Conservation (phyloP, 2,329 filamentous ascomycete genomes). For the Phaeoacremonium minimum region DNA sequence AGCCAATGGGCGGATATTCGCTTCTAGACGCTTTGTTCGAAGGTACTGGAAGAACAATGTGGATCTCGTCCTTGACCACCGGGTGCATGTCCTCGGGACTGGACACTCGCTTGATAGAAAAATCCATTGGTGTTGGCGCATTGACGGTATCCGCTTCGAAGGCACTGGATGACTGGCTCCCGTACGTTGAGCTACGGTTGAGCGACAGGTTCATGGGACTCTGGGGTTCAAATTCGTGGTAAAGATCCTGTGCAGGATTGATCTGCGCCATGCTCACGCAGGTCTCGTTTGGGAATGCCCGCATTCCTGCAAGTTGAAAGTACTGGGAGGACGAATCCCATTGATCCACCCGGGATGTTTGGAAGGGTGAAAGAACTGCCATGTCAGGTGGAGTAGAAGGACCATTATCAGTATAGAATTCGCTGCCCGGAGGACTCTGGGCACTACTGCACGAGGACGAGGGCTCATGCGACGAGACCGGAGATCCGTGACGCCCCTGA, state of each 20-base stretch:
- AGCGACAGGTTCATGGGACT: too few species aligned
- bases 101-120: slow-evolving; percentile 11
- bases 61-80: slow-evolving; percentile 5
- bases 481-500: slow-evolving; percentile 25
- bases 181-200: slow-evolving; percentile 22
- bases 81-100: slow-evolving; percentile 19
- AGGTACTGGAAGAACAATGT: slow-evolving; percentile 1
- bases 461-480: slow-evolving; percentile 29
- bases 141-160: slow-evolving; percentile 13
- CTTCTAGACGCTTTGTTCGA: neutral
- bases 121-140: slow-evolving; percentile 9
- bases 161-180: slow-evolving; percentile 21
- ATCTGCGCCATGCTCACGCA: slow-evolving; percentile 30
- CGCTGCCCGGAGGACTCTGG: slow-evolving; percentile 30
- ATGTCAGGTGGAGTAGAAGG: slow-evolving; percentile 33
- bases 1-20: neutral
- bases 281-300: slow-evolving; percentile 13
- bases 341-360: slow-evolving; percentile 15
- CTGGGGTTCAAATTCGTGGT: too few species aligned
- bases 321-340: slow-evolving; percentile 18
- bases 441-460: slow-evolving; percentile 30
- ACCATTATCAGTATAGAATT: slow-evolving; percentile 26
- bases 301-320: slow-evolving; percentile 22
- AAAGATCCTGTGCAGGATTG: slow-evolving; percentile 18
- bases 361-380: slow-evolving; percentile 21